phyloP scores from a whole-genome alignment of 2,329 filamentous ascomycete genomes.

The Penicillium sp. region DNA sequence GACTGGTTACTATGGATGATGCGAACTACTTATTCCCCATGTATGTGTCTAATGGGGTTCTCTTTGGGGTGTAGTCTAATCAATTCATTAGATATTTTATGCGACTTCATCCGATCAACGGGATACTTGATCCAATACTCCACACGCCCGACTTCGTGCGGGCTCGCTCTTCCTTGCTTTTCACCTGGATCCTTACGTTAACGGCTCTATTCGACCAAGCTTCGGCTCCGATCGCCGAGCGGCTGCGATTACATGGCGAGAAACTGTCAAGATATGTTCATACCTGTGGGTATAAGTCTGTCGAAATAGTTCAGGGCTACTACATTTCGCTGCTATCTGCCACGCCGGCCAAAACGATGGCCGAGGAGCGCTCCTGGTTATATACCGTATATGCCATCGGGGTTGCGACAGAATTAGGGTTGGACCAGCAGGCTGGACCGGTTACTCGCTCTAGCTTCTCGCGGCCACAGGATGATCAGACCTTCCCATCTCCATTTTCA shows the following conservation, averaged over 20 bases:
- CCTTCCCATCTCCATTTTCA: background rate
- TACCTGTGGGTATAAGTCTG: conserved; percentile 33
- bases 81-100: conserved; percentile 29
- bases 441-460: background rate
- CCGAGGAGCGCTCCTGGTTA: conserved; percentile 34
- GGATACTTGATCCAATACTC: conserved; percentile 35
- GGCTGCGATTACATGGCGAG: conserved; percentile 33
- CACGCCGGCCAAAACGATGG: conserved; percentile 29
- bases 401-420: conserved; percentile 29
- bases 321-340: conserved; percentile 36
- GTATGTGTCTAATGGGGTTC: conserved; percentile 13
- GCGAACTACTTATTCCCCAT: conserved; percentile 31
- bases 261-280: conserved; percentile 35
- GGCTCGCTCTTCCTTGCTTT: conserved; percentile 31
- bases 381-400: conserved; percentile 37
- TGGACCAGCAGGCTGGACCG: conserved; percentile 23
- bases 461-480: background rate
- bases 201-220: conserved; percentile 34
- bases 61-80: background rate
- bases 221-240: conserved; percentile 25
- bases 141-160: conserved; percentile 34
- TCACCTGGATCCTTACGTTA: conserved; percentile 38
- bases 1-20: conserved; percentile 35
- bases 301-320: conserved; percentile 37
- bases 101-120: conserved; percentile 33